phyloP scores from a whole-genome alignment of 2,329 filamentous ascomycete species.

The Pseudocercospora macadamiae region DNA sequence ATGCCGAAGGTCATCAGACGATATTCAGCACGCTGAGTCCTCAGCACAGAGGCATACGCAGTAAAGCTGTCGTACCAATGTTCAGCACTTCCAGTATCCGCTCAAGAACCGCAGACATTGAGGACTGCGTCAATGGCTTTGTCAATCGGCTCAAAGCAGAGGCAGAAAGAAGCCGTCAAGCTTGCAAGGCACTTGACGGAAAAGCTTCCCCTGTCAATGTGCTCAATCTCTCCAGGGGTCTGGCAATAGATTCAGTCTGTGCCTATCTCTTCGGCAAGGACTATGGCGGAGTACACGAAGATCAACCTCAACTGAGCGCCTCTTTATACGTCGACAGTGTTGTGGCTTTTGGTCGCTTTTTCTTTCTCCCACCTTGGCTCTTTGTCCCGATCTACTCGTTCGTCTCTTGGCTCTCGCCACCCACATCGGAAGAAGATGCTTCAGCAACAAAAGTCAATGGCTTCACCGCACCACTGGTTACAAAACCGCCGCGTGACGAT shows the following conservation, averaged over 20 bases:
- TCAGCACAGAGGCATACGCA: constrained; percentile 47
- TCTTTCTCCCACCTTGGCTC: constrained; percentile 52
- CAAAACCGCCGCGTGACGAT: constrained; percentile 32
- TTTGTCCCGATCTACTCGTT: constrained; percentile 47
- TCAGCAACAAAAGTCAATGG: constrained; percentile 47
- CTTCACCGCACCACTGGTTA: constrained; percentile 48
- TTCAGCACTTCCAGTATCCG: constrained; percentile 54
- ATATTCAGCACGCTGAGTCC: constrained; percentile 56
- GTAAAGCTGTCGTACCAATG: constrained; percentile 54
- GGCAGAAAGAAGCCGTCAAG: constrained; percentile 25
- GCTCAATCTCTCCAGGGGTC: constrained; percentile 52
- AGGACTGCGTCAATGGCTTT: constrained; percentile 48
- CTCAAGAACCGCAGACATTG: constrained; percentile 42
- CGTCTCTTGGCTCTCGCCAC: constrained; percentile 41
- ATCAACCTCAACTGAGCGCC: constrained; percentile 40
- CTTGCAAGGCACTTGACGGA: constrained; percentile 26
- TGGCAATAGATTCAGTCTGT: constrained; percentile 59
- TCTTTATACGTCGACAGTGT: constrained; percentile 58
- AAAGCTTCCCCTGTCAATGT: constrained; percentile 48
- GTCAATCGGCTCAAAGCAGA: constrained; percentile 46
- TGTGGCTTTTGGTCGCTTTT: constrained; percentile 59
- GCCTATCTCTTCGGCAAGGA: constrained; percentile 57
- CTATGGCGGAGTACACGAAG: constrained; percentile 54
- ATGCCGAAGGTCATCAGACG: constrained; percentile 58
- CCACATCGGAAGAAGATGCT: constrained; percentile 37